phyloP scores from a whole-genome alignment of 2,329 filamentous ascomycete genomes.

The Colletotrichum sp. region DNA sequence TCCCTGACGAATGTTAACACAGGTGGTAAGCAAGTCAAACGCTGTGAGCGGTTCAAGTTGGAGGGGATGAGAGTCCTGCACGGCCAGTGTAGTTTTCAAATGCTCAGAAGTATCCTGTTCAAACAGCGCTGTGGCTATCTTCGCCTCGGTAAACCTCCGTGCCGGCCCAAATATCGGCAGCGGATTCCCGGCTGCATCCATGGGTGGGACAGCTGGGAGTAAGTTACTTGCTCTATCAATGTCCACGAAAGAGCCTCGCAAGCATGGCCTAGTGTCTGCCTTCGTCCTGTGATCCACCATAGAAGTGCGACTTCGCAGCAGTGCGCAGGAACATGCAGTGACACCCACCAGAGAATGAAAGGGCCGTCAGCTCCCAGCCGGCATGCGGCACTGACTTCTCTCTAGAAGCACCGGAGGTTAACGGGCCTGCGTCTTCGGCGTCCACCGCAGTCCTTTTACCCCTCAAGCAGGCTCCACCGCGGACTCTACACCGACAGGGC shows the following conservation, averaged over 20 bases:
- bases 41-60: not conserved
- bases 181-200: not conserved
- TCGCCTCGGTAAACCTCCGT: slow-evolving; percentile 11
- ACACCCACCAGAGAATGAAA: not conserved
- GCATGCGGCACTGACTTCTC: not conserved
- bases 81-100: not conserved
- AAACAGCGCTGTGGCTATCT: not conserved
- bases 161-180: not conserved
- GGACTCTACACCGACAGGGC: slow-evolving; percentile 13
- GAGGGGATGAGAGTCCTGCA: not conserved
- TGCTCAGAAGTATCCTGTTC: not conserved
- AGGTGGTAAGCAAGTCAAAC: not conserved
- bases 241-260: not conserved
- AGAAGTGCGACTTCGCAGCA: not conserved
- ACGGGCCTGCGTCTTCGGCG: slow-evolving; percentile 9
- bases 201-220: not conserved
- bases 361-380: not conserved
- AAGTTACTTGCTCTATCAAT: not conserved
- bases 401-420: not conserved
- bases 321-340: not conserved
- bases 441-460: slow-evolving; percentile 2
- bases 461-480: slow-evolving; percentile 12
- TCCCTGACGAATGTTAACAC: not conserved
- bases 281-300: not conserved
- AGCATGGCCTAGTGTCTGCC: not conserved